A percentile compares a stretch with the other conserved stretches of the same genome.
phyloP scores from a whole-genome alignment of 2,329 filamentous ascomycete species.

The Ceratocystis alfenasii region DNA sequence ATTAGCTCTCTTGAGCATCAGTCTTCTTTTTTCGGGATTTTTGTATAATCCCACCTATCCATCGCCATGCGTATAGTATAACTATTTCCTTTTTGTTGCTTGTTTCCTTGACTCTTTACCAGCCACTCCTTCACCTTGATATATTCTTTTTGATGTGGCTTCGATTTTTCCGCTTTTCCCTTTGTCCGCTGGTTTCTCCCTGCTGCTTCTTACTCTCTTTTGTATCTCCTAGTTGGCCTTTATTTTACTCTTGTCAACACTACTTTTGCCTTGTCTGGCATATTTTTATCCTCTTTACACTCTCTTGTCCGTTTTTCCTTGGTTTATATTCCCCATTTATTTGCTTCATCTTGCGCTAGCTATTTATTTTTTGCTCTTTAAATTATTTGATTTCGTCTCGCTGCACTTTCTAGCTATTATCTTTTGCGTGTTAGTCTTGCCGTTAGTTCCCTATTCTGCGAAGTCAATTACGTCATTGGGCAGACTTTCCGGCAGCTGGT shows the following conservation, averaged over 20 bases:
- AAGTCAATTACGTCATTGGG: background rate
- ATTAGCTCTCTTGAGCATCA: no score
- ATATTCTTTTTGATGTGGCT: background rate
- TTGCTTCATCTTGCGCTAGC: background rate
- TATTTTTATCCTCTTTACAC: background rate
- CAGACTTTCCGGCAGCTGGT: background rate
- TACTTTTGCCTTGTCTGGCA: background rate
- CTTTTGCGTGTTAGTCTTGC: background rate
- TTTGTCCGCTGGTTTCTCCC: background rate
- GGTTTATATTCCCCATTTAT: slow-evolving; percentile 8
- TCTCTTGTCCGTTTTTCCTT: slow-evolving; percentile 9
- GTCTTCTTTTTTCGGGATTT: no score
- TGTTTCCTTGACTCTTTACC: slow-evolving; percentile 8
- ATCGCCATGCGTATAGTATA: slow-evolving; percentile 13
- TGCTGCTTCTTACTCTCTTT: background rate
- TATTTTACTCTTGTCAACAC: background rate
- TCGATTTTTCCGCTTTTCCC: background rate
- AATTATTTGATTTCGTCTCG: background rate
- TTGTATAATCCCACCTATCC: background rate
- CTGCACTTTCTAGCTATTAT: background rate
- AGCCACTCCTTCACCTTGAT: background rate
- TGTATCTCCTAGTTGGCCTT: background rate
- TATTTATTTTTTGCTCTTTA: background rate
- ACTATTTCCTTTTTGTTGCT: slow-evolving; percentile 12
- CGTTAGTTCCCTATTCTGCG: background rate